These are phyloP conservation scores for Centaurea solstitialis DNA, from an alignment of 129 eudicot genomes.

Conservation along the genomic window DNA sequence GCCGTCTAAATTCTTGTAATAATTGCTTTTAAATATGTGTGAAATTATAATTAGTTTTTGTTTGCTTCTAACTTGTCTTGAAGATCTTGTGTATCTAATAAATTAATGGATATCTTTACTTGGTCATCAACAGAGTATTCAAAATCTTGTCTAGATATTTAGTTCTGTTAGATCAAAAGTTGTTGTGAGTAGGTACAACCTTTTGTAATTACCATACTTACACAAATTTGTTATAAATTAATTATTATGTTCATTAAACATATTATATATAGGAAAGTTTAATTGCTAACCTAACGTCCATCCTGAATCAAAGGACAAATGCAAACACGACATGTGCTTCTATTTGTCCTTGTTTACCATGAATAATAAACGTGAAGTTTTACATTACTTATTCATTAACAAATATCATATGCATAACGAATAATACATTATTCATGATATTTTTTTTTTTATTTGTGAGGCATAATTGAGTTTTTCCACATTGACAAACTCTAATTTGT, in stretches of 20 bases:
- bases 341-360: too few species aligned
- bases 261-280: neutral
- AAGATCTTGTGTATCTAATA: neutral
- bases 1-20: neutral
- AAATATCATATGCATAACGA: neutral
- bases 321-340: too few species aligned
- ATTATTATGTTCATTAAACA: neutral
- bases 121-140: neutral
- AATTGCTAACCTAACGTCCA: too few species aligned
- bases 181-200: neutral
- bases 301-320: too few species aligned
- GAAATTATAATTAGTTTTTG: neutral
- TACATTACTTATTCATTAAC: too few species aligned
- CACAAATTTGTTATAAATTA: neutral
- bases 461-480: neutral
- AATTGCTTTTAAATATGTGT: neutral
- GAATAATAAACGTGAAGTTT: too few species aligned
- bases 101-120: neutral
- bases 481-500: neutral
- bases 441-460: neutral
- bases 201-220: neutral
- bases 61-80: neutral
- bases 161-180: neutral
- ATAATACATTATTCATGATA: neutral
- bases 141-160: neutral